A percentile compares a stretch with the other conserved stretches of the same genome.
Evolutionary conservation across 805 yeast species (phyloP).

Genomic region (Candida sanyiensis): DNA sequence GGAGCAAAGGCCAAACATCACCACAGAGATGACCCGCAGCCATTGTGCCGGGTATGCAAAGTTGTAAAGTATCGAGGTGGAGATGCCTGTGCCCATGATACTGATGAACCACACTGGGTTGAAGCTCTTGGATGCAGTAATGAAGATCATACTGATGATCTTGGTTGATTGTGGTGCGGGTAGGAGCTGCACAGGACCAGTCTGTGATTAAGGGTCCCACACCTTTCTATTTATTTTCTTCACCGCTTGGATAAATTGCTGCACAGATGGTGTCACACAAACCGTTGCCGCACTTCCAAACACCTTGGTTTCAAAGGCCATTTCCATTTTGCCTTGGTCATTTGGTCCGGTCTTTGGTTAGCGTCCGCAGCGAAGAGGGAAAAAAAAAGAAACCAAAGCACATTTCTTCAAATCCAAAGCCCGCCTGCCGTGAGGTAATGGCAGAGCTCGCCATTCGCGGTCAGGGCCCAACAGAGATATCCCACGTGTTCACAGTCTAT

Average conservation of each 20-base stretch:
- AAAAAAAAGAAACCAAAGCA: not conserved
- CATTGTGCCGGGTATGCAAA: conserved; percentile 64
- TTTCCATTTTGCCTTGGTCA: too few species aligned
- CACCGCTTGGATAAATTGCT: too few species aligned
- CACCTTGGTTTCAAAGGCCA: not conserved
- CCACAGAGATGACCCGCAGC: conserved; percentile 50
- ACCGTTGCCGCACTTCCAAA: too few species aligned
- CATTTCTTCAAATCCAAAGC: not conserved
- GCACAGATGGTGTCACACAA: too few species aligned
- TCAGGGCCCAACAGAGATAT: too few species aligned
- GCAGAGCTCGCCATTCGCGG: not conserved
- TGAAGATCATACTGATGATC: not conserved
- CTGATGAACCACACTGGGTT: conserved; percentile 61
- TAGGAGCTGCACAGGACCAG: too few species aligned
- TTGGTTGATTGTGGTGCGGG: not conserved
- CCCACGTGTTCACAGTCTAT: too few species aligned
- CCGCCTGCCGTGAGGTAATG: not conserved
- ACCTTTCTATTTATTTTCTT: not conserved
- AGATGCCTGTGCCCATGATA: conserved; percentile 84
- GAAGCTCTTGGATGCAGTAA: conserved; percentile 19
- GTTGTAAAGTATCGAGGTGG: conserved; percentile 50
- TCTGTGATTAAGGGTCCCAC: not conserved
- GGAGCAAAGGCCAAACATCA: conserved; percentile 58
- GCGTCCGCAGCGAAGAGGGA: not conserved
- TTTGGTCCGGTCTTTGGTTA: too few species aligned